phyloP scores from a whole-genome alignment of 441 rosid genomes.

The Erysimum pusillum region DNA sequence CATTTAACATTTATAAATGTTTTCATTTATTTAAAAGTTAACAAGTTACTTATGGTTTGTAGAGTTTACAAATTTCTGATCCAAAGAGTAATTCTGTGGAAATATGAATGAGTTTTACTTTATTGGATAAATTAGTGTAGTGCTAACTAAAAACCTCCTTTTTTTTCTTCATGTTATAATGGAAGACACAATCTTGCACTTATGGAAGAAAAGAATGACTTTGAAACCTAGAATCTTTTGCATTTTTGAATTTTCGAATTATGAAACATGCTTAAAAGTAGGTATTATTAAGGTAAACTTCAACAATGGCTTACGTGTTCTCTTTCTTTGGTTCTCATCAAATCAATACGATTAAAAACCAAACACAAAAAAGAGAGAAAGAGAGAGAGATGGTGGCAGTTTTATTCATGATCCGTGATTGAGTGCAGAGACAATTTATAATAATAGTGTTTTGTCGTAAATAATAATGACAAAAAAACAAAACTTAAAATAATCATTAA shows the following conservation, averaged over 20 bases:
- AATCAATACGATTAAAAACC: background rate
- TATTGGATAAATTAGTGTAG: background rate
- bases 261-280: background rate
- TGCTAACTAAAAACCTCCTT: background rate
- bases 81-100: background rate
- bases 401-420: slow-evolving; percentile 45
- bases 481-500: slow-evolving; percentile 13
- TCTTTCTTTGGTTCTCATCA: background rate
- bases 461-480: slow-evolving; percentile 41
- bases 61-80: background rate
- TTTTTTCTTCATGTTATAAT: too few species aligned
- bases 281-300: background rate
- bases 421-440: slow-evolving; percentile 43
- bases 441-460: slow-evolving; percentile 39
- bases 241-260: background rate
- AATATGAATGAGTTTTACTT: background rate
- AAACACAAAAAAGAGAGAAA: background rate
- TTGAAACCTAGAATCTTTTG: background rate
- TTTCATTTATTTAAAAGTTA: too few species aligned
- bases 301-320: background rate
- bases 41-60: background rate
- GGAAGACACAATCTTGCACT: background rate
- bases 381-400: slow-evolving; percentile 30
- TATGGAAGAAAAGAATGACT: background rate
- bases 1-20: too few species aligned